Evolutionary conservation across 108 stramenopile genomes (phyloP).

Genomic region (Pseudonitzschia pungens): DNA sequence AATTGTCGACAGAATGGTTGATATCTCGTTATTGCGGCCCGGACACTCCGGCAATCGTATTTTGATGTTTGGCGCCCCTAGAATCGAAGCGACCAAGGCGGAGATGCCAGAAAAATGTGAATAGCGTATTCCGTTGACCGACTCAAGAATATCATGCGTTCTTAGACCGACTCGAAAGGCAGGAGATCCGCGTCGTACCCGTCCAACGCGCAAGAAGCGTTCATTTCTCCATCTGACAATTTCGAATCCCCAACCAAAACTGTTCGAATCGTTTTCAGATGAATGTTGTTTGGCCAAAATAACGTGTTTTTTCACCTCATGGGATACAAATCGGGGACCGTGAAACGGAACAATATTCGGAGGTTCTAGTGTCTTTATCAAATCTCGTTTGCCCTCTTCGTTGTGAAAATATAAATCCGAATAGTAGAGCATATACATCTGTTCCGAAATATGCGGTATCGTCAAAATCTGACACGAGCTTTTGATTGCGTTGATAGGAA

Average conservation of each 20-base stretch:
- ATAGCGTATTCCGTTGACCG: slow-evolving; percentile 20
- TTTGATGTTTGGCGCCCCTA: slow-evolving; percentile 18
- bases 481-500: slow-evolving; percentile 1
- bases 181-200: slow-evolving; percentile 27
- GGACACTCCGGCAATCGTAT: neutral
- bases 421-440: slow-evolving; percentile 23
- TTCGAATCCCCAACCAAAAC: slow-evolving; percentile 42
- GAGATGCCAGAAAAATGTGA: neutral
- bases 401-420: slow-evolving; percentile 26
- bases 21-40: neutral
- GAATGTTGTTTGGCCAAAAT: neutral
- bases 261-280: neutral
- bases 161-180: slow-evolving; percentile 28
- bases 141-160: slow-evolving; percentile 30
- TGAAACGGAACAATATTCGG: neutral
- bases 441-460: neutral
- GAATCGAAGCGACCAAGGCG: slow-evolving; percentile 15
- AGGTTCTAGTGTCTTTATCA: slow-evolving; percentile 6
- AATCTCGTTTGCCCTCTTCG: neutral
- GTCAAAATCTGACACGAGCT: neutral
- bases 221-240: slow-evolving; percentile 36
- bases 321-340: neutral
- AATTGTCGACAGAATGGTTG: slow-evolving; percentile 2
- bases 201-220: slow-evolving; percentile 25
- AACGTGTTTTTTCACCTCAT: neutral